A percentile compares a stretch with the other conserved stretches of the same genome.
Evolutionary conservation across 2,329 filamentous ascomycete species (phyloP).

Genomic region (Pezicula neosporulosa): DNA sequence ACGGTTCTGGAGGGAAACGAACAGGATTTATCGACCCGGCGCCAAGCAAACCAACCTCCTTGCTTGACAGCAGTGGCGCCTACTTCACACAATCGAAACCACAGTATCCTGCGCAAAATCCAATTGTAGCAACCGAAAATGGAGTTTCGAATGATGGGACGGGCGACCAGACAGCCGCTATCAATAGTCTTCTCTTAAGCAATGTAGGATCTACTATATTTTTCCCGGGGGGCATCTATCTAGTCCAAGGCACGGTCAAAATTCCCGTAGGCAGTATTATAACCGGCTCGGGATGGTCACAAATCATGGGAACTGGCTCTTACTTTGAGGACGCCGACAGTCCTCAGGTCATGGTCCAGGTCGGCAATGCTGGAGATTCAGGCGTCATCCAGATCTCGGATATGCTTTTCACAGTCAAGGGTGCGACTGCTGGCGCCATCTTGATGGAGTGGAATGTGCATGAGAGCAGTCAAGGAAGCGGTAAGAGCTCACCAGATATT

Average conservation of each 20-base stretch:
- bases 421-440: slow-evolving; percentile 31
- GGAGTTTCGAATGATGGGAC: too few relatives aligned
- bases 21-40: too few relatives aligned
- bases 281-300: slow-evolving; percentile 38
- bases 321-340: slow-evolving; percentile 37
- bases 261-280: slow-evolving; percentile 36
- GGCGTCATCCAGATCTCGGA: slow-evolving; percentile 37
- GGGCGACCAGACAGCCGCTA: too few relatives aligned
- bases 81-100: too few relatives aligned
- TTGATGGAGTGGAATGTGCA: slow-evolving; percentile 36
- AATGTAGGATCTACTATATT: slow-evolving; percentile 31
- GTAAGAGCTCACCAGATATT: slow-evolving; percentile 27
- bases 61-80: too few relatives aligned
- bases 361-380: slow-evolving; percentile 37
- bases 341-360: slow-evolving; percentile 39
- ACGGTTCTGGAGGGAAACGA: too few relatives aligned
- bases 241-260: slow-evolving; percentile 39
- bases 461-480: slow-evolving; percentile 8
- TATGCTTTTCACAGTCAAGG: slow-evolving; percentile 37
- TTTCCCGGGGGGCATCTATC: slow-evolving; percentile 52
- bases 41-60: too few relatives aligned
- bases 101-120: too few relatives aligned
- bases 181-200: too few relatives aligned
- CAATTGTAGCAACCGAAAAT: too few relatives aligned
- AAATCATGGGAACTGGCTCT: slow-evolving; percentile 30